Conservation (phyloP, 768 basidiomycete species). For the Psilocybe subaeruginosa region DNA sequence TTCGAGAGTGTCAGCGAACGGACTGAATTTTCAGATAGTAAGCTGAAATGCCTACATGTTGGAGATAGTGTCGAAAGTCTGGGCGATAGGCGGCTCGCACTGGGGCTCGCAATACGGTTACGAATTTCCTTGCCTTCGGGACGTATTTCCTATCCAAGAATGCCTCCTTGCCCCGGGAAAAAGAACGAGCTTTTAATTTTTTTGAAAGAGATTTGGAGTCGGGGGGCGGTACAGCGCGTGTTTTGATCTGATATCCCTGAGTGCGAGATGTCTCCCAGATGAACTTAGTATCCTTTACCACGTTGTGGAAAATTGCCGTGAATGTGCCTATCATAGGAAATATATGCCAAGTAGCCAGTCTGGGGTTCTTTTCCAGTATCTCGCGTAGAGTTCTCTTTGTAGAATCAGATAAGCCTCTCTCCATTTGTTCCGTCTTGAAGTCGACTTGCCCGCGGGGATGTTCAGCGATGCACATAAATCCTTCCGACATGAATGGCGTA, state of each 20-base stretch:
- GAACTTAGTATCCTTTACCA: neutral
- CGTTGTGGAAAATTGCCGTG: neutral
- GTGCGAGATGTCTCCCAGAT: neutral
- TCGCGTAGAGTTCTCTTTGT: neutral
- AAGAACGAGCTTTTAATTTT: neutral
- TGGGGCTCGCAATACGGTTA: neutral
- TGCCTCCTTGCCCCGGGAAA: too few relatives aligned
- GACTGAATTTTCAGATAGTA: neutral
- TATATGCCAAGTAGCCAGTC: conserved; percentile 6
- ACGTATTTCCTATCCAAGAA: too few relatives aligned
- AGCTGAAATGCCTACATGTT: neutral
- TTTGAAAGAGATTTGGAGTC: neutral
- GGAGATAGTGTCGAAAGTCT: neutral
- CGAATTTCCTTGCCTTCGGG: neutral
- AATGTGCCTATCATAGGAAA: conserved; percentile 6
- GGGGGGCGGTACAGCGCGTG: neutral
- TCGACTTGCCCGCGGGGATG: neutral
- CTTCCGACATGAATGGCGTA: neutral
- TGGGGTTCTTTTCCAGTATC: neutral
- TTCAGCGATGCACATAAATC: neutral
- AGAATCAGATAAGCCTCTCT: neutral
- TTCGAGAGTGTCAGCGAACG: neutral
- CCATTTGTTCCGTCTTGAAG: neutral
- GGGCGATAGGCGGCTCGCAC: neutral
- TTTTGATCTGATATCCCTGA: neutral